Base-by-base conservation (phyloP, 148 eudicot genomes). In the Camellia granthamiana region DNA sequence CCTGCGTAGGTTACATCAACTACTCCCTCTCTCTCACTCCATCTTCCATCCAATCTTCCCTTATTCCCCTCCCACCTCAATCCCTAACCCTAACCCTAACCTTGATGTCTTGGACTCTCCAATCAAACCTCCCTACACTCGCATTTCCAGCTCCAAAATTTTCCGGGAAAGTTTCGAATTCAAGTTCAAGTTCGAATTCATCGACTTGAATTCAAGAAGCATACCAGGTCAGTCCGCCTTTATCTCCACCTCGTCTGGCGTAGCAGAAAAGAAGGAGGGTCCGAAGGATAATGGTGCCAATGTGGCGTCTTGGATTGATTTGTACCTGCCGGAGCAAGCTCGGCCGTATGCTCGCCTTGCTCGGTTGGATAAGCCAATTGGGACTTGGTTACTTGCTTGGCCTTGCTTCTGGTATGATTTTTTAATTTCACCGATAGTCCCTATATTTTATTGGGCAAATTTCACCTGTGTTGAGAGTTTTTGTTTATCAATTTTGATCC, bases 301-400 rank as follows among this genome's bases (percentile, higher is more conserved):
- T 71, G 81, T 49, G 1, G 59, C 71, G 62, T 88, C 97, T 18
- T 96, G 98, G 97, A 83, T 96, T 73, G 98, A 92, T 81, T 77
- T 83, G 87, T 92, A 93, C 81, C 69, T 93, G 65, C 98, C 99
- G 0, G 75, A 81, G 82, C 78, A 75, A 41, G 73, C 81, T 51
- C 86, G 79, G 65, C 97, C 95, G 0, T 96, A 93, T 74, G 98
- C 99, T 13, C 89, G 78, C 70, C 89, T 93, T 14, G 98, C 98
- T 30, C 90, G 99, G 16, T 85, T 92, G 77, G 97, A 93, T 82
- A 90, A 86, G 77, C 92, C 93, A 0, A 93, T 96, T 67, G 99
- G 99, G 41, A 92, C 98, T 73, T 96, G 98, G 97, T 88, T 93
- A 79, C 97, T 96, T 58, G 97, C 92, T 81, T 93, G 98, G 98